Evolutionary conservation across 441 rosid genomes (phyloP), one percentile per base, ranked within the genome.

Genomic region (Kokia cookei): DNA sequence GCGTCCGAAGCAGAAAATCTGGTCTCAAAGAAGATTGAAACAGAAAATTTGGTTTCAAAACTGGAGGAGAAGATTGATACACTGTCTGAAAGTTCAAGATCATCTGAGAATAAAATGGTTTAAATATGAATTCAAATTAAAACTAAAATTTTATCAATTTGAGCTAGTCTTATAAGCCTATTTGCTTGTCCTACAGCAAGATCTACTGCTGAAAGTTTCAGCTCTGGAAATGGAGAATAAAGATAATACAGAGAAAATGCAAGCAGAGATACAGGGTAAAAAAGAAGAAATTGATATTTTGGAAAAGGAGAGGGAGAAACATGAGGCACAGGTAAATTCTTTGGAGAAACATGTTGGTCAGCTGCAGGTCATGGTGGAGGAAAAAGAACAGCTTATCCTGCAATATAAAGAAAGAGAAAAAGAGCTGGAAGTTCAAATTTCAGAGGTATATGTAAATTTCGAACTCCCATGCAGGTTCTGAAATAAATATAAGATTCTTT

Each of bases 1-100:
- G 90, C 91, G 81, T 80, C 86, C 65, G 96, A 93, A 83, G 89
- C 88, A 66, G 87, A 89, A 79, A 76, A 32, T 53, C 82, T 93
- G 51, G 80, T 80, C 75, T 85, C 84, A 63, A 86, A 82, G 72
- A 85, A 90, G 79, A 81, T 42, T 53, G 92, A 85, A 82, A 65
- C 83, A 69, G 94, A 86, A 72, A 55, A 51, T 32, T 65, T 85
- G 75, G 79, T 88, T 69, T 80, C 85, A 40, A 55, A 84, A 74
- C 78, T 89, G 79, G 86, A 84, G 82, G 82, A 81, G 71, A 81
- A 78, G 71, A 79, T 88, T 71, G 71, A 54, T 27, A 59, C 75
- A 63, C 69, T 89, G 68, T 80, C 82, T 57, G 86, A 86, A 77
- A 81, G 76, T 79, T 81, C 81, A 27, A 83, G 83, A 75, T 82